Conservation (phyloP, 495 filamentous ascomycete genomes). For the Schizothecium vesticola region DNA sequence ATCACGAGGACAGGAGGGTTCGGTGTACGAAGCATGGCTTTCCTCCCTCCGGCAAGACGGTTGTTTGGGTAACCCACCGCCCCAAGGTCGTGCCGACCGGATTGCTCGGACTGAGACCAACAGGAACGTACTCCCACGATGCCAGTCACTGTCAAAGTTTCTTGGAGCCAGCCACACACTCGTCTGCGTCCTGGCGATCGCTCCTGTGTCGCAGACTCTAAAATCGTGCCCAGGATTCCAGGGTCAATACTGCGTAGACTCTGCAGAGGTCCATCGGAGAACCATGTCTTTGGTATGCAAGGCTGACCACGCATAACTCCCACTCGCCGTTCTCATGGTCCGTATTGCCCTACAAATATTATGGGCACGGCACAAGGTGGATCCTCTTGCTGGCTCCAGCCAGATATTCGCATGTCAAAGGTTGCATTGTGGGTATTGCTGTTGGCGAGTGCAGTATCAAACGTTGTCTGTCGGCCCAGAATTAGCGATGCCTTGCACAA, state of each 20-base stretch:
- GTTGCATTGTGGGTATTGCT: neutral
- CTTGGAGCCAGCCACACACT: neutral
- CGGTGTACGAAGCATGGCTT: neutral
- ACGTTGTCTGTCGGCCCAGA: slow-evolving; percentile 8
- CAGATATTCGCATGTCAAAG: neutral
- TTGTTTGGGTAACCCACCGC: neutral
- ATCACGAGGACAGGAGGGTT: neutral
- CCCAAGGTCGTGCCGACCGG: neutral
- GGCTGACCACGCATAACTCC: neutral
- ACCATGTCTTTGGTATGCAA: neutral
- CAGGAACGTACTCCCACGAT: neutral
- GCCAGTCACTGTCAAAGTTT: neutral
- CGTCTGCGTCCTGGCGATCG: neutral
- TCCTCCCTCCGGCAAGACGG: neutral
- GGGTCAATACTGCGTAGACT: neutral
- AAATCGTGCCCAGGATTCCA: neutral
- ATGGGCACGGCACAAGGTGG: neutral
- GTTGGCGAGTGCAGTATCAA: slow-evolving; percentile 9
- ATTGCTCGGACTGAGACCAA: neutral
- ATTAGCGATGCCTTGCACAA: neutral
- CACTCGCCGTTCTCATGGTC: neutral
- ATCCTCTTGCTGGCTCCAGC: neutral
- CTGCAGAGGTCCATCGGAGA: neutral
- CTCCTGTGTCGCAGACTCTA: neutral
- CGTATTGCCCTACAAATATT: neutral